Conservation (phyloP, 495 filamentous ascomycete genomes). For the Hypoxylon fuscum region DNA sequence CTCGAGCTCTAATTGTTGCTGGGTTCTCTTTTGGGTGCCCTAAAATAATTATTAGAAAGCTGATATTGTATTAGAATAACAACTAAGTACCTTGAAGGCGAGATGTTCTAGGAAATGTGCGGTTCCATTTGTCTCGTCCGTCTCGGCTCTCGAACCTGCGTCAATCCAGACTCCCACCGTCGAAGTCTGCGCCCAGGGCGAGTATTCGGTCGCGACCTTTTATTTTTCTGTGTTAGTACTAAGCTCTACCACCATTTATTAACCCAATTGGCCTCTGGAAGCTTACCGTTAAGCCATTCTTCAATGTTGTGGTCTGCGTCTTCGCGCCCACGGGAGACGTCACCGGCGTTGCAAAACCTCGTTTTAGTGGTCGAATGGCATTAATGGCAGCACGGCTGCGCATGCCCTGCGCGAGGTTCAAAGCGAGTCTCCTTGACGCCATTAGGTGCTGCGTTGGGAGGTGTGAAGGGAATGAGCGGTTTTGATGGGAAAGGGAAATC, state of each 20-base stretch:
- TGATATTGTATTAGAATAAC: no score
- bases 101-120: slow-evolving; percentile 99
- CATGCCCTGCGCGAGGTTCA: slow-evolving; percentile 86
- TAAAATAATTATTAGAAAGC: slow-evolving; percentile 40
- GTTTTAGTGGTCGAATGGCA: slow-evolving; percentile 73
- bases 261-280: slow-evolving; percentile 47
- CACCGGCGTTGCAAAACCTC: slow-evolving; percentile 88
- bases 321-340: slow-evolving; percentile 68
- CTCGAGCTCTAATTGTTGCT: slow-evolving; percentile 97
- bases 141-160: slow-evolving; percentile 97
- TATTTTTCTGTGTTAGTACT: slow-evolving; percentile 48
- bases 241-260: slow-evolving; percentile 6
- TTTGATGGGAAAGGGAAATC: slow-evolving; percentile 54
- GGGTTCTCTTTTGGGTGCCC: slow-evolving; percentile 92
- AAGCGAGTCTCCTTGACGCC: slow-evolving; percentile 93
- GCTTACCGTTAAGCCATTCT: slow-evolving; percentile 95
- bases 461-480: slow-evolving; percentile 55
- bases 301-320: slow-evolving; percentile 93
- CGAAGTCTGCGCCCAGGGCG: slow-evolving; percentile 97
- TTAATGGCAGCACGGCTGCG: slow-evolving; percentile 81
- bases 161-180: slow-evolving; percentile 99
- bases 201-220: slow-evolving; percentile 96
- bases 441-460: slow-evolving; percentile 63
- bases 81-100: slow-evolving; percentile 99
- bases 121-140: slow-evolving; percentile 97